Evolutionary conservation across 2,329 filamentous ascomycete genomes (phyloP), one percentile per base, ranked within the genome.

Genomic region (Claviceps maximensis): DNA sequence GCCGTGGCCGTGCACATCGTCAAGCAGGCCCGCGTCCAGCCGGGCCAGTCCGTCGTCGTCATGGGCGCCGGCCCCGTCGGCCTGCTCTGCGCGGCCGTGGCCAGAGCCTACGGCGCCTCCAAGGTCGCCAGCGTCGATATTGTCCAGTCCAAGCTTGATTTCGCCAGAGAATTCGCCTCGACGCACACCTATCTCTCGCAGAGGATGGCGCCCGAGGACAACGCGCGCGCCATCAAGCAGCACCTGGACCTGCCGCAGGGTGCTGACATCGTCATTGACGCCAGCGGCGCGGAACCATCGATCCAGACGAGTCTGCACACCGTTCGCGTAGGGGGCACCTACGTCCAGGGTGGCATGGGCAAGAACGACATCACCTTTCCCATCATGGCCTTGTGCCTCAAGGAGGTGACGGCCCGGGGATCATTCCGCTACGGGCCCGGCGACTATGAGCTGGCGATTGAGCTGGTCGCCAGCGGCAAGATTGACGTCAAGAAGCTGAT

Each of bases 301-400:
- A 88, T 91, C 61, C 86, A 90, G 70, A 77, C 85, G 0, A 79
- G 78, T 36, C 77, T 91, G 61, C 84, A 90, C 68, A 77, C 77
- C 21, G 78, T 89, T 27, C 78, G 83, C 57, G 74, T 75, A 47
- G 87, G 87, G 53, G 87, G 87, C 33, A 83, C 78, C 17, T 91
- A 88, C 62, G 84, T 94, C 9, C 89, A 94, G 71, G 88, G 83
- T 55, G 90, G 90, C 53, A 95, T 96, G 89, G 91, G 91, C 63
- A 86, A 85, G 65, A 69, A 82, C 41, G 87, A 95, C 63, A 90
- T 96, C 67, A 86, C 71, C 9, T 95, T 96, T 74, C 91, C 91
- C 50, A 95, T 97, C 66, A 87, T 91, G 79, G 85, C 87, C 5
- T 76, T 94, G 64, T 94, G 89, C 67, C 77, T 83, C 50, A 96